These are phyloP conservation scores for Lathyrus oleraceus DNA, from an alignment of 306 rosid genomes.

Conservation along the genomic window DNA sequence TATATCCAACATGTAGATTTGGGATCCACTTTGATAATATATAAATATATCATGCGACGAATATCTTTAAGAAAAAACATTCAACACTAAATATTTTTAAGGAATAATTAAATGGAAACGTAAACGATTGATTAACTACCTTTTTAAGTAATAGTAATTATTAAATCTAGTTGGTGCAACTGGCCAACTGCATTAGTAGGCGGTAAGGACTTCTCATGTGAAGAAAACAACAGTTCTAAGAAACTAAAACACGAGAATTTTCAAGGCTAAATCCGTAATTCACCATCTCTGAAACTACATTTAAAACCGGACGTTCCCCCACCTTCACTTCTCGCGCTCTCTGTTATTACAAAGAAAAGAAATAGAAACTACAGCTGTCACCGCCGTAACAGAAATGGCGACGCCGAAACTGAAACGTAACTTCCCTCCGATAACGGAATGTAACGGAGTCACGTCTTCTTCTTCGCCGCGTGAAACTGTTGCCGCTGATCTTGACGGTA, in stretches of 20 bases:
- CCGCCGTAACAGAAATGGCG: constrained; percentile 38
- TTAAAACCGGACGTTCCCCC: constrained; percentile 48
- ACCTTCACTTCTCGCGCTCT: not conserved
- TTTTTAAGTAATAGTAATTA: not conserved
- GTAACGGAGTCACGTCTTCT: constrained; percentile 36
- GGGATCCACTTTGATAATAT: too few species aligned
- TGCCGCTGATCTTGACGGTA: constrained; percentile 95
- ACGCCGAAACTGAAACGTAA: constrained; percentile 41
- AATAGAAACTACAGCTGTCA: constrained; percentile 3
- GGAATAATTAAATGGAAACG: not conserved
- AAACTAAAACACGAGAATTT: not conserved
- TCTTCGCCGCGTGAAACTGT: constrained; percentile 50
- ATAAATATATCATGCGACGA: too few species aligned
- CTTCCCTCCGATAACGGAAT: constrained; percentile 60
- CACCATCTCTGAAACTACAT: constrained; percentile 29
- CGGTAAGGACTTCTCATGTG: not conserved
- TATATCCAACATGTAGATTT: too few species aligned
- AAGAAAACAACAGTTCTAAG: not conserved
- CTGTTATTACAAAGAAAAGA: not conserved
- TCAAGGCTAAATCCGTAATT: constrained; percentile 35
- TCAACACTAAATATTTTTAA: not conserved
- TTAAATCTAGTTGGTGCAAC: constrained; percentile 3
- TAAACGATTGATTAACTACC: not conserved
- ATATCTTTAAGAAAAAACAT: not conserved
- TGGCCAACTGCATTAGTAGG: not conserved